These are phyloP conservation scores for Termitomyces sp. DNA, from an alignment of 1,284 basidiomycete genomes.

Conservation along the genomic window DNA sequence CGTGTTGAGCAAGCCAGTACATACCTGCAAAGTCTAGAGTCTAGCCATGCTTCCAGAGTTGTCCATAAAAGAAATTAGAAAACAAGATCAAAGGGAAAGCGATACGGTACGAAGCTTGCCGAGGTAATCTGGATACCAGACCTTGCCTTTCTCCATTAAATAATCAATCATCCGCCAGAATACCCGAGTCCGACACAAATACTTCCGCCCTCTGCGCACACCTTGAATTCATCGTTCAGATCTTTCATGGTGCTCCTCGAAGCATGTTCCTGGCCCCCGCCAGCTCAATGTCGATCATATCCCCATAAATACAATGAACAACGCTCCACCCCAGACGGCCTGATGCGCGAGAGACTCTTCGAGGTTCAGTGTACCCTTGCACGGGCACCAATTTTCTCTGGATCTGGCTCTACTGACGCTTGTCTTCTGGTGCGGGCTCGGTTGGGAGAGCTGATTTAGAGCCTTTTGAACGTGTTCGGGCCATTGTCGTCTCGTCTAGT, in stretches of 20 bases:
- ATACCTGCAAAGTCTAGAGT: too few relatives aligned
- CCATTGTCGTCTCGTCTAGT: not conserved
- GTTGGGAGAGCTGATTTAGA: not conserved
- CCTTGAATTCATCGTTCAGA: conserved; percentile 41
- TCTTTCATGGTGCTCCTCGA: conserved; percentile 38
- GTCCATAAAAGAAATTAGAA: not conserved
- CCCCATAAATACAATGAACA: not conserved
- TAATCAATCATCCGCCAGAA: too few relatives aligned
- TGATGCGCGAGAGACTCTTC: not conserved
- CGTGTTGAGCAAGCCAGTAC: too few relatives aligned
- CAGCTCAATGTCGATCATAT: not conserved
- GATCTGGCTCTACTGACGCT: not conserved
- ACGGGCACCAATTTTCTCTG: not conserved
- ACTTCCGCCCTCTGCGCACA: conserved; percentile 36
- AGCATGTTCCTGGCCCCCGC: not conserved
- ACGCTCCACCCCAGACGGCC: not conserved
- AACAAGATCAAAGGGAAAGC: not conserved
- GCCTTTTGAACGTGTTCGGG: not conserved
- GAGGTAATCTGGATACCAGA: not conserved
- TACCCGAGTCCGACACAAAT: too few relatives aligned
- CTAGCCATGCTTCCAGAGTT: not conserved
- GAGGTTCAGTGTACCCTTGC: too few relatives aligned
- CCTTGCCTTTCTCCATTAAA: not conserved
- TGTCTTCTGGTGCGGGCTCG: not conserved
- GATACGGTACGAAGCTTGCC: not conserved